Percentiles rank a stretch among this genome's conserved stretches.
Evolutionary conservation across 2,329 filamentous ascomycete species (phyloP).

Genomic region (Sarocladiaceae sp.): DNA sequence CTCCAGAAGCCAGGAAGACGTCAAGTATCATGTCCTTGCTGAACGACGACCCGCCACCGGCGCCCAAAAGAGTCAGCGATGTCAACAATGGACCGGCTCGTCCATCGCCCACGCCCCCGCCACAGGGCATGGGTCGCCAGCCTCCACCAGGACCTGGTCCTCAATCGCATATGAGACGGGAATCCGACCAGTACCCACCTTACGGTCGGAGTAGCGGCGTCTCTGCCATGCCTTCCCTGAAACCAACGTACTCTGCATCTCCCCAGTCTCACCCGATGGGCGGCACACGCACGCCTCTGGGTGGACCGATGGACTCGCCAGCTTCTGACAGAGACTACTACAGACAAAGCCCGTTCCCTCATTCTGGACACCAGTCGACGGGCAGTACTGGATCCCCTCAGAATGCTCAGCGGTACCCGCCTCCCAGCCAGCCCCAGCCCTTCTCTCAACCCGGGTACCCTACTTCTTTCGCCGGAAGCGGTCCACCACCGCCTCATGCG

Average conservation of each 20-base stretch:
- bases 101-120: constrained; percentile 46
- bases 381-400: constrained; percentile 40
- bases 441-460: constrained; percentile 38
- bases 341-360: constrained; percentile 29
- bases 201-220: constrained; percentile 34
- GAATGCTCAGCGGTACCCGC: constrained; percentile 38
- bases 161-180: constrained; percentile 36
- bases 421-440: constrained; percentile 31
- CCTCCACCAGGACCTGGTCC: constrained; percentile 34
- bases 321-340: constrained; percentile 44
- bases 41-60: constrained; percentile 50
- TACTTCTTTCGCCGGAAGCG: constrained; percentile 29
- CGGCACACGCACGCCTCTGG: constrained; percentile 37
- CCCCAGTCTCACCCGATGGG: constrained; percentile 43
- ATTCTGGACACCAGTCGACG: constrained; percentile 26
- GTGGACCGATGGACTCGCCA: constrained; percentile 27
- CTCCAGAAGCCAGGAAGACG: constrained; percentile 49
- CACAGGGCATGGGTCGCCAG: constrained; percentile 36
- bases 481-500: constrained; percentile 30
- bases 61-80: constrained; percentile 44
- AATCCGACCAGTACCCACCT: constrained; percentile 41
- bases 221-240: constrained; percentile 48
- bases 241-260: constrained; percentile 45
- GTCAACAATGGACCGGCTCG: constrained; percentile 31
- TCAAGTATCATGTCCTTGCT: constrained; percentile 58